These are phyloP conservation scores for Bryopsis sp. DNA, from an alignment of 139 green algal genomes.

Conservation along the genomic window DNA sequence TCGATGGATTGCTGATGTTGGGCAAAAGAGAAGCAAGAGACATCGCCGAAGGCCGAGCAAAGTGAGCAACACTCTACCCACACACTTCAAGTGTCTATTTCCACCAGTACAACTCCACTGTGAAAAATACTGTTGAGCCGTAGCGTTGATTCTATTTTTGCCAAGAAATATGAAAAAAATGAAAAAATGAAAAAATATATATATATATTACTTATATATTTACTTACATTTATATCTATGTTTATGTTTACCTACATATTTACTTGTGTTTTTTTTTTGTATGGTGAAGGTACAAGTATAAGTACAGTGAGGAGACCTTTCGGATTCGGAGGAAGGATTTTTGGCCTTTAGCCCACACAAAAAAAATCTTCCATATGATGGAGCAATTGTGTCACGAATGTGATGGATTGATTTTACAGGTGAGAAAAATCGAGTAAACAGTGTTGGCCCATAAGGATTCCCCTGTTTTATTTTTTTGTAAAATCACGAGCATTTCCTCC, in stretches of 20 bases:
- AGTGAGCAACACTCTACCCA: no score
- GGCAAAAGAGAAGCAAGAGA: no score
- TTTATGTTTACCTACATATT: no score
- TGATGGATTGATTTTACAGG: constrained; percentile 91
- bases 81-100: no score
- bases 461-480: no score
- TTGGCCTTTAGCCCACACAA: constrained; percentile 47
- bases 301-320: constrained; percentile 57
- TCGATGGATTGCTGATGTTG: no score
- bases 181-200: constrained; percentile 4
- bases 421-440: constrained; percentile 26
- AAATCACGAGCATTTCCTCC: no score
- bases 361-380: constrained; percentile 65
- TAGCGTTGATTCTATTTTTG: neutral
- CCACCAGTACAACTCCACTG: no score
- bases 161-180: neutral
- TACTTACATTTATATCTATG: no score
- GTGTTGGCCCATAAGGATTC: constrained; percentile 24
- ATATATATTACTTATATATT: neutral
- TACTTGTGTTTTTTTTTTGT: no score
- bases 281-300: constrained; percentile 34
- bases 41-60: no score
- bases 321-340: constrained; percentile 82
- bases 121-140: neutral
- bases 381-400: constrained; percentile 75